Percentiles rank a stretch among this genome's conserved stretches.
phyloP scores from a whole-genome alignment of 352 stramenopile genomes.

The Blastocystis hominis region DNA sequence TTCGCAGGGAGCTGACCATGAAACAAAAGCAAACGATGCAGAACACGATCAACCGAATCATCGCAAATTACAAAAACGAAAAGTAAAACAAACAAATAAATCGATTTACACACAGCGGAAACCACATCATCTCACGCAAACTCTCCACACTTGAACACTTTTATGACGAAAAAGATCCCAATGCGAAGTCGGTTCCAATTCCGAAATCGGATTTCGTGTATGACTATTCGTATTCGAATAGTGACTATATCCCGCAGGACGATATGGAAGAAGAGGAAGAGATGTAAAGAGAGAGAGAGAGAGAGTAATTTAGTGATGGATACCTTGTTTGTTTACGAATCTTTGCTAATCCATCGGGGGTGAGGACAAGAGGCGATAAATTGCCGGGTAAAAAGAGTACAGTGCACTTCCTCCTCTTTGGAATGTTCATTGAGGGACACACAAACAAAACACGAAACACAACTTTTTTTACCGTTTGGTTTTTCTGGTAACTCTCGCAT shows the following conservation, averaged over 20 bases:
- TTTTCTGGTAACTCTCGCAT: not conserved
- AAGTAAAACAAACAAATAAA: not conserved
- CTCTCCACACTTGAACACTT: conserved; percentile 21
- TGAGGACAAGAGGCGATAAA: not conserved
- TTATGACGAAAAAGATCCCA: not conserved
- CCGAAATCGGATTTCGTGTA: not conserved
- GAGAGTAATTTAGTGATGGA: not conserved
- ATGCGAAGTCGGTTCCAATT: not conserved
- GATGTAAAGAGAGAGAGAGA: not conserved
- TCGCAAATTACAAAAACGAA: conserved; percentile 11
- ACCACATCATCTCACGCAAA: conserved; percentile 24
- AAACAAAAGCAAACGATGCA: conserved; percentile 27
- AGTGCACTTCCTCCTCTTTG: not conserved
- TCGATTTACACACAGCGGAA: not conserved
- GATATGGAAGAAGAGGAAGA: not conserved
- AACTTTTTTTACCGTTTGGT: not conserved
- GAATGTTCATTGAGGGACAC: not conserved
- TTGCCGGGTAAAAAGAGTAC: not conserved
- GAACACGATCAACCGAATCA: not conserved
- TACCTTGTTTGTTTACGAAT: not conserved
- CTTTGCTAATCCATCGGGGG: not conserved
- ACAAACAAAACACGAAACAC: conserved; percentile 41
- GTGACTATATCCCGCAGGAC: not conserved
- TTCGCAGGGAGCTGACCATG: not conserved
- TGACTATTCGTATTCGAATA: not conserved